These are phyloP conservation scores for Phaeosphaeriaceae sp. DNA, from an alignment of 2,329 filamentous ascomycete species.

Conservation along the genomic window DNA sequence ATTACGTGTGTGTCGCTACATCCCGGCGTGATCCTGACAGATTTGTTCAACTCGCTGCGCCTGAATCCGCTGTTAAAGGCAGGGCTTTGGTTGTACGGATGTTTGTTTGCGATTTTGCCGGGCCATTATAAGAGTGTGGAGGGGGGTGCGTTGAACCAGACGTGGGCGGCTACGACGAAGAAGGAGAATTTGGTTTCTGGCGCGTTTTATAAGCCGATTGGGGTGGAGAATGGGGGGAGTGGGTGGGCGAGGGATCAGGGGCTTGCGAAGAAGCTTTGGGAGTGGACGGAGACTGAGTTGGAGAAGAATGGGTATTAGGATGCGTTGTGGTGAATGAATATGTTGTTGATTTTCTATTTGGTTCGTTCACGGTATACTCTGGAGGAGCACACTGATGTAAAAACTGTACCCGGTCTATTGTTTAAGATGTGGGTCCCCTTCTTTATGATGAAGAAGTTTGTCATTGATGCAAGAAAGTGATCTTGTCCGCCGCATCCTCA, in stretches of 20 bases:
- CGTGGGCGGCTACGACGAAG: conserved; percentile 49
- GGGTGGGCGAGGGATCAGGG: conserved; percentile 35
- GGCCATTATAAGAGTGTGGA: conserved; percentile 35
- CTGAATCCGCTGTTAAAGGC: conserved; percentile 32
- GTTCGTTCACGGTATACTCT: too few species aligned
- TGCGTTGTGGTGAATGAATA: neutral
- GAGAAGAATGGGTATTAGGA: conserved; percentile 38
- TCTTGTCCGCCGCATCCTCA: conserved; percentile 48
- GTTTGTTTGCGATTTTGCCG: conserved; percentile 32
- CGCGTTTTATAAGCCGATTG: conserved; percentile 51
- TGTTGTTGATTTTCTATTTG: too few species aligned
- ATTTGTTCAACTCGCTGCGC: conserved; percentile 44
- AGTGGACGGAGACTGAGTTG: conserved; percentile 47
- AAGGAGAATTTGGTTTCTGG: conserved; percentile 50
- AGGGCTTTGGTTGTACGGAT: conserved; percentile 32
- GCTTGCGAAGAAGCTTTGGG: conserved; percentile 46
- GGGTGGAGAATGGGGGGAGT: conserved; percentile 29
- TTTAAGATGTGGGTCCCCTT: neutral
- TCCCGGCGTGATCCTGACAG: conserved; percentile 57
- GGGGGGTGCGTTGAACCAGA: conserved; percentile 51
- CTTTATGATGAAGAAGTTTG: neutral
- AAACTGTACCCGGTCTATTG: neutral
- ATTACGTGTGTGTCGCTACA: conserved; percentile 56
- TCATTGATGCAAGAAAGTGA: conserved; percentile 59
- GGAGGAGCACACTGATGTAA: neutral